Evolutionary conservation across 257 asterid species (phyloP), one percentile per base, ranked within the genome.

Genomic region (Fraxinus pennsylvanica): DNA sequence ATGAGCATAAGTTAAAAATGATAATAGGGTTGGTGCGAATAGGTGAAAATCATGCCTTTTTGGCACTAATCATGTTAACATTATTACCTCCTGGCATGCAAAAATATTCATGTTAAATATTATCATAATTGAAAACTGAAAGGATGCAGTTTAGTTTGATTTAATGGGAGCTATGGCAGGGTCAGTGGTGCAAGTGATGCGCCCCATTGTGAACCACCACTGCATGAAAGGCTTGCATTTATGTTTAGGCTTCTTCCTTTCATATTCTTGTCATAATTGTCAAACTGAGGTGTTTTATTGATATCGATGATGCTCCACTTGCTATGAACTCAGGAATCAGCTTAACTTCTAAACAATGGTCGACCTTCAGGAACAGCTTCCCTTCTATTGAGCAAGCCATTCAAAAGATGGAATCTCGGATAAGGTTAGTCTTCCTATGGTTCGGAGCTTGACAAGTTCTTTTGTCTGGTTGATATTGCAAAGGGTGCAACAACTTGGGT

Each of bases 301-400:
- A 82, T 77, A 38, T 45, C n/a, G 25, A 54, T 54, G 54, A 19
- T 19, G 65, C 22, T 54, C 3, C 25, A 54, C 65, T 54, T 83
- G 74, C 76, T 84, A 74, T 22, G 25, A 79, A 82, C 85, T 72
- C 86, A 43, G 96, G 97, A 67, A 43, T 88, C 75, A 87, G 86
- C 84, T 82, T 92, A 86, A 76, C 90, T 15, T 74, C 84, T 78
- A 33, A 74, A 27, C 92, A 92, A 63, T 92, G 97, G 97, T 79
- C 90, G 63, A 52, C 85, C 72, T 82, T 92, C 74, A 85, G 83
- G 86, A 80, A 54, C 74, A 90, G 76, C 78, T 78, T 90, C 76
- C 82, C 89, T 65, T 84, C 88, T 19, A 81, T 92, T 78, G 84
- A 89, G 78, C 89, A 86, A 72, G 92, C 92, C 80, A 90, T 92